phyloP scores from a whole-genome alignment of 352 stramenopile genomes.

The Globisporangium nunn region DNA sequence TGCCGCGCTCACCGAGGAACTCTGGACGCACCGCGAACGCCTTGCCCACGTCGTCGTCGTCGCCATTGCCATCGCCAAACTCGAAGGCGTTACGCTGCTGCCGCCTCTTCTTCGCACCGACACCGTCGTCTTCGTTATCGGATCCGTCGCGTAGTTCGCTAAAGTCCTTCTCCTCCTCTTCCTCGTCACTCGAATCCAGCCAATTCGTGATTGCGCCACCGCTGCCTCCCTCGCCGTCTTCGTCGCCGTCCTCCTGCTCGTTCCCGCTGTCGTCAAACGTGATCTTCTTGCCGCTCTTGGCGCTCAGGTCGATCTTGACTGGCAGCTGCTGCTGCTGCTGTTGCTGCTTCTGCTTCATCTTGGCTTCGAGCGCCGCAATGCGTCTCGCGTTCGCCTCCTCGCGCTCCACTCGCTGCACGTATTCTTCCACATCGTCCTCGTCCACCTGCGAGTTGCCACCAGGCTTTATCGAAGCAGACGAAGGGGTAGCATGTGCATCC shows the following conservation, averaged over 20 bases:
- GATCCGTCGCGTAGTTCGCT: conserved; percentile 28
- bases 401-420: conserved; percentile 9
- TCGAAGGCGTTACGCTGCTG: conserved; percentile 5
- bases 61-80: conserved; percentile 20
- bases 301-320: conserved; percentile 18
- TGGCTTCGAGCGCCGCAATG: conserved; percentile 49
- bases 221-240: neutral
- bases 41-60: conserved; percentile 26
- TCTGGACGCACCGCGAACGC: conserved; percentile 62
- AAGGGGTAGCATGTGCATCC: too few relatives aligned
- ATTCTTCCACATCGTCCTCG: conserved; percentile 8
- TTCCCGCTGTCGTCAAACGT: conserved; percentile 69
- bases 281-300: conserved; percentile 53
- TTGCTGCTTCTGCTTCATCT: conserved; percentile 16
- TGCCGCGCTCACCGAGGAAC: conserved; percentile 60
- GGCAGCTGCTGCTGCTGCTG: conserved; percentile 26
- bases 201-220: conserved; percentile 7
- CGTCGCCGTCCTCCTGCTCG: conserved; percentile 22
- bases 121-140: conserved; percentile 38
- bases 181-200: conserved; percentile 13
- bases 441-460: neutral
- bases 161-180: conserved; percentile 11
- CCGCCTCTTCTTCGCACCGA: conserved; percentile 3
- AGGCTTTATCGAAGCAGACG: too few relatives aligned
- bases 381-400: conserved; percentile 34